Evolutionary conservation across 2,329 filamentous ascomycete genomes (phyloP).

Genomic region (Corinectria fuckeliana): DNA sequence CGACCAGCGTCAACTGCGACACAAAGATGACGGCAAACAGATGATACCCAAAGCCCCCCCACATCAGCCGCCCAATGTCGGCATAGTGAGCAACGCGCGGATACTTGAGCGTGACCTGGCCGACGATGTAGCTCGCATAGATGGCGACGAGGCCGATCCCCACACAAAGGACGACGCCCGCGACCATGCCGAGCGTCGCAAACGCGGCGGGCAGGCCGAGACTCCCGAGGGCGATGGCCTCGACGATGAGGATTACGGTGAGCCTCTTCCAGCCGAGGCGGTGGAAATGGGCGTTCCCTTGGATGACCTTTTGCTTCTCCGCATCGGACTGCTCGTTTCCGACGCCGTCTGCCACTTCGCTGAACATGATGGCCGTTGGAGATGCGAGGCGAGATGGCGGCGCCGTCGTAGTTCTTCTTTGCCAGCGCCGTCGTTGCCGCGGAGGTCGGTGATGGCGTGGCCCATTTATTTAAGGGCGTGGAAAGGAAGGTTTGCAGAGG

Average conservation of each 20-base stretch:
- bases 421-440: background rate
- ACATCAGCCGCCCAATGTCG: background rate
- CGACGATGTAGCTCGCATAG: background rate
- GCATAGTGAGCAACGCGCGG: background rate
- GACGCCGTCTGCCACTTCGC: background rate
- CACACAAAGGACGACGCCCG: background rate
- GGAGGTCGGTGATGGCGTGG: background rate
- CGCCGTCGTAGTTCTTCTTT: background rate
- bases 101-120: background rate
- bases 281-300: background rate
- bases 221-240: background rate
- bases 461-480: too few relatives aligned
- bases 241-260: background rate
- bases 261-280: background rate
- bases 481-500: background rate
- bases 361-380: background rate
- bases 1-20: background rate
- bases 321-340: background rate
- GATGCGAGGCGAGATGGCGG: background rate
- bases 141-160: background rate
- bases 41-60: background rate
- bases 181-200: background rate
- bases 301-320: background rate
- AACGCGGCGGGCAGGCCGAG: background rate
- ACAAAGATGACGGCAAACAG: background rate